These are phyloP conservation scores for Magnusiomyces fungicola DNA, from an alignment of 1,139 yeast genomes.

Conservation along the genomic window DNA sequence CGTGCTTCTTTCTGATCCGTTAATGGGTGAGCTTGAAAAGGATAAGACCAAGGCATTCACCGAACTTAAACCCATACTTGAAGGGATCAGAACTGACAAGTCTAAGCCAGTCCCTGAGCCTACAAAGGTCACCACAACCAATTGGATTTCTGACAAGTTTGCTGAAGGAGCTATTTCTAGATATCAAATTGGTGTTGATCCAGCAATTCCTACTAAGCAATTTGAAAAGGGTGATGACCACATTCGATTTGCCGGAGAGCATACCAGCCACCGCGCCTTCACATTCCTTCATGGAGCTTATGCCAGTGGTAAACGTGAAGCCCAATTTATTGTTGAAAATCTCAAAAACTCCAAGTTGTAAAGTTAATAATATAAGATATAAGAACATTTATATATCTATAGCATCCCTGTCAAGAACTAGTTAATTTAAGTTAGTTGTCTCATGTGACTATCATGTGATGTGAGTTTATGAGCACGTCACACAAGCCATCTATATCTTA, in stretches of 20 bases:
- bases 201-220: constrained; percentile 49
- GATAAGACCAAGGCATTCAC: constrained; percentile 39
- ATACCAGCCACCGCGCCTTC: constrained; percentile 64
- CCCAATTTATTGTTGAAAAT: constrained; percentile 25
- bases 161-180: constrained; percentile 72
- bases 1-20: constrained; percentile 35
- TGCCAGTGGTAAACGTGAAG: constrained; percentile 68
- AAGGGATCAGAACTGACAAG: constrained; percentile 25
- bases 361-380: too few species aligned
- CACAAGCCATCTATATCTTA: too few species aligned
- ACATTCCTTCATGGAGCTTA: constrained; percentile 90
- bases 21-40: constrained; percentile 45
- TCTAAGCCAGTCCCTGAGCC: constrained; percentile 39
- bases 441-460: too few species aligned
- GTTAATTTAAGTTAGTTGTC: too few species aligned
- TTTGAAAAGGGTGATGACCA: constrained; percentile 50
- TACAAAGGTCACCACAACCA: constrained; percentile 46
- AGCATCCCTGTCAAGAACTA: too few species aligned
- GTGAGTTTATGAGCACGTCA: too few species aligned
- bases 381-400: too few species aligned
- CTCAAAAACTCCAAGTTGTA: background rate
- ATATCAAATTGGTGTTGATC: constrained; percentile 58
- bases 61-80: constrained; percentile 40
- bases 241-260: constrained; percentile 82
- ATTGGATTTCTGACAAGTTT: constrained; percentile 66